Conservation (phyloP, 805 yeast species). For the Saturnispora hagleri region DNA sequence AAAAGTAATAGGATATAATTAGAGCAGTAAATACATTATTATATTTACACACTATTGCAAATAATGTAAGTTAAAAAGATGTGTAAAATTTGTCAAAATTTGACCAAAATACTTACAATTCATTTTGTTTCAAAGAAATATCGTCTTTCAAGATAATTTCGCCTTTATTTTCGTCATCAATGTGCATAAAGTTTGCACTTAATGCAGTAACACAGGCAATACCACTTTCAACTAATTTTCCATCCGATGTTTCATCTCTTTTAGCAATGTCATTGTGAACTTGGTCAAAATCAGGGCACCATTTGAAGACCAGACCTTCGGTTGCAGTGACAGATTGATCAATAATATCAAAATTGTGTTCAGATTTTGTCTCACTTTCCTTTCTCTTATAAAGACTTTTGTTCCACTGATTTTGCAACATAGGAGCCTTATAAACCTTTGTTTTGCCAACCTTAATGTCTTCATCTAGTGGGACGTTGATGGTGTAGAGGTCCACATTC, state of each 20-base stretch:
- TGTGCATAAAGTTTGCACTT: constrained; percentile 58
- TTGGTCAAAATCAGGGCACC: constrained; percentile 76
- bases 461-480: constrained; percentile 72
- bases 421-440: constrained; percentile 64
- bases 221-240: constrained; percentile 57
- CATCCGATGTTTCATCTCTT: constrained; percentile 49
- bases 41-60: background rate
- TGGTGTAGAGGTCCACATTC: constrained; percentile 62
- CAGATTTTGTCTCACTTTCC: constrained; percentile 9
- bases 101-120: background rate
- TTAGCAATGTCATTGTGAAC: constrained; percentile 47
- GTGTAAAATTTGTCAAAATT: background rate
- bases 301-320: constrained; percentile 46
- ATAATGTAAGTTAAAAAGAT: background rate
- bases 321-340: constrained; percentile 30
- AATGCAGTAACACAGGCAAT: constrained; percentile 60
- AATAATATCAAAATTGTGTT: constrained; percentile 33
- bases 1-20: background rate
- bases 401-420: constrained; percentile 73
- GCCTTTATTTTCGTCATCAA: constrained; percentile 39
- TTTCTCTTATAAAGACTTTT: constrained; percentile 18
- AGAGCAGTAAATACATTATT: background rate
- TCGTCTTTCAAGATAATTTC: constrained; percentile 38
- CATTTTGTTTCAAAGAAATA: background rate
- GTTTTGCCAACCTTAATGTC: constrained; percentile 46